A percentile compares a stretch with the other conserved stretches of the same genome.
Conservation (phyloP, 768 basidiomycete species). For the Phylloporus sp. region DNA sequence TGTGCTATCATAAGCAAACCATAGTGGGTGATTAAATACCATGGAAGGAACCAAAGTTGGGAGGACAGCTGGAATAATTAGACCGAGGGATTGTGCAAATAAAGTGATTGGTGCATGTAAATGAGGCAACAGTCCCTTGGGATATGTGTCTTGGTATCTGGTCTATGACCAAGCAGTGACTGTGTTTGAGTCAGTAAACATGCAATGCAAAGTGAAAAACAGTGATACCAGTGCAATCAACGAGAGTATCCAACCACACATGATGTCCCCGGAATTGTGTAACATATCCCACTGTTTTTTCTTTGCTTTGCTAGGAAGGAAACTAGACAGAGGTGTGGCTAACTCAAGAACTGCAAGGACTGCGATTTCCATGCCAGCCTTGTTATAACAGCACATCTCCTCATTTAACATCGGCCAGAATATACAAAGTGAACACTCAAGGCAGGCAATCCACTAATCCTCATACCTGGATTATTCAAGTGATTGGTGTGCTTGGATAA, state of each 20-base stretch:
- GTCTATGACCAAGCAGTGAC: constrained; percentile 88
- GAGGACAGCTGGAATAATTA: constrained; percentile 40
- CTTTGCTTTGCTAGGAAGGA: constrained; percentile 1
- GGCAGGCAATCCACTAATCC: not conserved
- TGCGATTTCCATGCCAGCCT: constrained; percentile 56
- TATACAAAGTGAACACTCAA: constrained; percentile 25
- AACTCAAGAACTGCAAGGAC: constrained; percentile 56
- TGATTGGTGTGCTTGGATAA: constrained; percentile 75
- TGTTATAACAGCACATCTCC: constrained; percentile 67
- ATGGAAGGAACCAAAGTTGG: constrained; percentile 11
- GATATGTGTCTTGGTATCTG: constrained; percentile 61
- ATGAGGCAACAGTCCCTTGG: constrained; percentile 70
- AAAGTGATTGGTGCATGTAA: constrained; percentile 69
- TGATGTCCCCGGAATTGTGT: constrained; percentile 8
- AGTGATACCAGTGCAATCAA: constrained; percentile 63
- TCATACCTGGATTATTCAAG: constrained; percentile 73
- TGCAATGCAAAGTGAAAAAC: constrained; percentile 67
- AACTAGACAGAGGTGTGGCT: constrained; percentile 37
- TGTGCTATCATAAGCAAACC: constrained; percentile 52
- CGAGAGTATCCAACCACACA: constrained; percentile 33
- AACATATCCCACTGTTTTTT: not conserved
- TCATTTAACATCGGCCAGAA: constrained; percentile 78
- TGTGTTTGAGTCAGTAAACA: constrained; percentile 73
- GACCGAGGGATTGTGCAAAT: constrained; percentile 55
- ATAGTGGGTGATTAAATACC: constrained; percentile 44